phyloP scores from a whole-genome alignment of 495 filamentous ascomycete species.

The Annulohypoxylon maeteangense region DNA sequence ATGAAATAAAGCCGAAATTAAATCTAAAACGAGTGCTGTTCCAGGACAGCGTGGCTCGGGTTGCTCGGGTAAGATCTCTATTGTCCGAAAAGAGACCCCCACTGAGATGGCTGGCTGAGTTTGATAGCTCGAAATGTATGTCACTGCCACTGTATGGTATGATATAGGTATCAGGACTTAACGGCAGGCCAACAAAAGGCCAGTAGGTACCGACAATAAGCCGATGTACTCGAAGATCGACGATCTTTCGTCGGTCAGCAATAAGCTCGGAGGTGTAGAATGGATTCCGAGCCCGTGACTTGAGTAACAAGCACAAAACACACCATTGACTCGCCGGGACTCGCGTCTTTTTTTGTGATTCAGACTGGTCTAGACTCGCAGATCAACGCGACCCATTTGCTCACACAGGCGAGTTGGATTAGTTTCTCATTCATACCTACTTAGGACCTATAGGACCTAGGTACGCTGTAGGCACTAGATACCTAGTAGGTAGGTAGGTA shows the following conservation, averaged over 20 bases:
- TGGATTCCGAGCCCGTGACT: slow-evolving; percentile 31
- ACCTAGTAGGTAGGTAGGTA: too few species aligned
- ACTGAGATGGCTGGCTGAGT: slow-evolving; percentile 5
- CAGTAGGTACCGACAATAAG: slow-evolving; percentile 38
- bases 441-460: too few species aligned
- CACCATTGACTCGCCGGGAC: slow-evolving; percentile 22
- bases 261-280: slow-evolving; percentile 31
- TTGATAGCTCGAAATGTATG: slow-evolving; percentile 20
- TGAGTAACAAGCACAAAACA: slow-evolving; percentile 25
- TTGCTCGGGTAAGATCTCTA: slow-evolving; percentile 10
- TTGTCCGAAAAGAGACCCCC: slow-evolving; percentile 16
- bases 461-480: too few species aligned
- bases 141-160: slow-evolving; percentile 8
- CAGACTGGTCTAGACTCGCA: slow-evolving; percentile 47
- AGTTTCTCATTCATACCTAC: neutral
- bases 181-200: slow-evolving; percentile 15
- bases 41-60: slow-evolving; percentile 6
- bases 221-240: slow-evolving; percentile 31
- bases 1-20: slow-evolving; percentile 16
- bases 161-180: slow-evolving; percentile 9
- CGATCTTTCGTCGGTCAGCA: slow-evolving; percentile 27
- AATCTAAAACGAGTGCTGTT: slow-evolving; percentile 21
- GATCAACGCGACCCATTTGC: slow-evolving; percentile 38
- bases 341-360: slow-evolving; percentile 39
- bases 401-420: slow-evolving; percentile 15